Evolutionary conservation across 495 filamentous ascomycete genomes (phyloP), one percentile per base, ranked within the genome.

Genomic region (Penicilliopsis zonata): DNA sequence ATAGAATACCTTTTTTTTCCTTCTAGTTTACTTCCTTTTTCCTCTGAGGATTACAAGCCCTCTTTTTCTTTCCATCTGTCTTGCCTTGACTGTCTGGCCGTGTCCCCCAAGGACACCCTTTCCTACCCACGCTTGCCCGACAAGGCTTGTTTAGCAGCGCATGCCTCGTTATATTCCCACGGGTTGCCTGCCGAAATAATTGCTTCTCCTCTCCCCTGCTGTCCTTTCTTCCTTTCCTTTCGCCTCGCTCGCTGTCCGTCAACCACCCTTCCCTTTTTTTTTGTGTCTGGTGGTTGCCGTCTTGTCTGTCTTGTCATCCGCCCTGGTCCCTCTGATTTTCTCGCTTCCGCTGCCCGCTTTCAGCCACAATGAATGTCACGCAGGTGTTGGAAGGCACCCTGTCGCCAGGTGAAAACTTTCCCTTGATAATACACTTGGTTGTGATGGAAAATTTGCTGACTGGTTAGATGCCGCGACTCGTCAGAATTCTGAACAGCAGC

Each of bases 311-410:
- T 33, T 30, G 34, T 38, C 40, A 38, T 49, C 31, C 35, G 29
- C 42, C 40, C 33, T 41, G 34, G 30, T 36, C 36, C 38, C 47
- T 38, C 47, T 55, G 46, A 49, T 52, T 42, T 36, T 35, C 43
- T 33, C 39, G 42, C 27, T 32, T 34, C 38, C 37, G 38, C 44
- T 34, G 3, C 17, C 3, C 6, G 9, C 9, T 42, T 40, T 25
- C 42, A 47, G 42, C 50, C 53, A 76, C 48, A 49, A 85, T 85
- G 80, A 70, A 85, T 53, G 76, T 81, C 50, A 80, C 72, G 55
- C 75, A 80, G 59, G 84, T 95, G 63, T 78, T 95, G 67, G 75
- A 82, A 55, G 80, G 82, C 67, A 94, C 87, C 53, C 71, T 94
- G 59, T 86, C 85, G 47, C 74, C 82, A 55, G 86, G 86, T 92